Conservation (phyloP, 2,329 filamentous ascomycete species). For the Alternaria triticimaculans region DNA sequence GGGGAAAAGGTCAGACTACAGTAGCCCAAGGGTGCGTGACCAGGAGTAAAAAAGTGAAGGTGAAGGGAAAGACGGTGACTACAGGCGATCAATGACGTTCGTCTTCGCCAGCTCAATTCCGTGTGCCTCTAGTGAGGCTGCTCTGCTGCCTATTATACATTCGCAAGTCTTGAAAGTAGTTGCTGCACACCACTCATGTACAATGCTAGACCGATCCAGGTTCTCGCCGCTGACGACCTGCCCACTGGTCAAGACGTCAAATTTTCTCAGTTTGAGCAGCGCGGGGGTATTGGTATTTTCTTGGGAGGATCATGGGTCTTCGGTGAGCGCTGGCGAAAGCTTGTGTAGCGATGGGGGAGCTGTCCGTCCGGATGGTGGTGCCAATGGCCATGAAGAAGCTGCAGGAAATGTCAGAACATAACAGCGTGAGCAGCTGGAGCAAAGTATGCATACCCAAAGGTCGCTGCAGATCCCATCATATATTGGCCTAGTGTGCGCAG, state of each 20-base stretch:
- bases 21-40: neutral
- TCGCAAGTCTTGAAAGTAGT: constrained; percentile 17
- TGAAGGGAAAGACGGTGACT: constrained; percentile 1
- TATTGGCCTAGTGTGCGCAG: constrained; percentile 95
- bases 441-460: constrained; percentile 76
- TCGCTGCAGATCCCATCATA: constrained; percentile 93
- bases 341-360: constrained; percentile 75
- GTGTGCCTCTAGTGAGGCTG: neutral
- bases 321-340: constrained; percentile 75
- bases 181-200: constrained; percentile 21
- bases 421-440: neutral
- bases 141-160: constrained; percentile 13
- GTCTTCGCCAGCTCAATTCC: neutral
- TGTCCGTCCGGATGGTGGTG: constrained; percentile 92
- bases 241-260: constrained; percentile 15
- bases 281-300: constrained; percentile 40
- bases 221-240: neutral
- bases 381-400: constrained; percentile 99
- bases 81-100: neutral
- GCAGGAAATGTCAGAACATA: constrained; percentile 24
- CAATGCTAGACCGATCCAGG: constrained; percentile 12
- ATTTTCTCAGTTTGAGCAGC: constrained; percentile 36
- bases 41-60: constrained; percentile 1
- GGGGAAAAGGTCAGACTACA: neutral
- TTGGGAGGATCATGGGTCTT: constrained; percentile 72